Evolutionary conservation across 2,329 filamentous ascomycete species (phyloP), one percentile per base, ranked within the genome.

Genomic region (Hypoxylon sp.): DNA sequence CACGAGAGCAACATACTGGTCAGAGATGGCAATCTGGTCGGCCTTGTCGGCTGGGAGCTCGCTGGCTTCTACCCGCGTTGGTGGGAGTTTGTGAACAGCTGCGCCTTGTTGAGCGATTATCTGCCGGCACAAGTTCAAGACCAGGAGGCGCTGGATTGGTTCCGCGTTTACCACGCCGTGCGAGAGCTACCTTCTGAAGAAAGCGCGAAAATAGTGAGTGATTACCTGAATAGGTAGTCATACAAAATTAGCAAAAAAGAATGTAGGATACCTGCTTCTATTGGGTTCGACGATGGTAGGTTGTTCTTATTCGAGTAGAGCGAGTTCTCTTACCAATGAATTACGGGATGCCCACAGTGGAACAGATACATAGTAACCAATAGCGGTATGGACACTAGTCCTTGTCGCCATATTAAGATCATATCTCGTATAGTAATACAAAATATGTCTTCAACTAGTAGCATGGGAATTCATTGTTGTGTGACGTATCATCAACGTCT

Each of bases 51-150:
- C 33, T 70, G 61, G 58, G 55, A 64, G 46, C 33, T 67, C 0
- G 50, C 58, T 3, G 66, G 68, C 1, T 69, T 36, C 40, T 65
- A 67, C 45, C 62, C 65, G 1, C n/a, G 18, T 4, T 67, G 65
- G 65, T 70, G 63, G 63, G 67, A 68, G n/a, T 61, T 51, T 9
- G 55, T 68, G 28, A 65, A 68, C 16, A 40, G 40, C 46, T 52
- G 45, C 12, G 20, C 36, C 16, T n/a, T 54, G 8, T 28, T 68
- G 16, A 49, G 51, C 45, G 51, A 61, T 12, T 8, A 61, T 6
- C 53, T 62, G 12, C 64, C 50, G 1, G 18, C 30, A 3, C 22
- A 48, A 7, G 3, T 67, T n/a, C 16, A 51, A 9, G 20, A 62
- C 14, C 11, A 40, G 4, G 12, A 20, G 1, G 68, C 64, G 11